phyloP scores from a whole-genome alignment of 2,329 filamentous ascomycete species.

The Karstenula rhodostoma region DNA sequence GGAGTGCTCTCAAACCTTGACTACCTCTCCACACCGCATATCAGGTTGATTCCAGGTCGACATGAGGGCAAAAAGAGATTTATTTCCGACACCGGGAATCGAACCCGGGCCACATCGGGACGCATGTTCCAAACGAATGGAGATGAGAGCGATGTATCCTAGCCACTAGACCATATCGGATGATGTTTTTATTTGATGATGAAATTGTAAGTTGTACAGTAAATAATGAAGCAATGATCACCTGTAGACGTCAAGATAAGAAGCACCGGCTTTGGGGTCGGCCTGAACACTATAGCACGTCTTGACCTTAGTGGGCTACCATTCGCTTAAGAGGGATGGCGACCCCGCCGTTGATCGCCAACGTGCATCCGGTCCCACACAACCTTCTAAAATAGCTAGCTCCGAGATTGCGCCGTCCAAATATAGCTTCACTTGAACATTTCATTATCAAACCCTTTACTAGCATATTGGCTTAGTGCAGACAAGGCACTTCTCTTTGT shows the following conservation, averaged over 20 bases:
- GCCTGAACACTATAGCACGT: no score
- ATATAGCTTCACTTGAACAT: no score
- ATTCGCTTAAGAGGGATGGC: neutral
- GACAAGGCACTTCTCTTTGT: no score
- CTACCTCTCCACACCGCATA: no score
- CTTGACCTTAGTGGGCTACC: neutral
- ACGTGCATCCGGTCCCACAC: neutral
- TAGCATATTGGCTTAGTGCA: no score
- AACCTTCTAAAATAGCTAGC: neutral
- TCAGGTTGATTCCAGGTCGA: no score
- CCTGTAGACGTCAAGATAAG: neutral
- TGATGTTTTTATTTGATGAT: neutral
- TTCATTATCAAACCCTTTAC: no score
- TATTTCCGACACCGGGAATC: neutral
- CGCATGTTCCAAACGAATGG: neutral
- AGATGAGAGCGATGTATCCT: neutral
- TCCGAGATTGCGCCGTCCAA: no score
- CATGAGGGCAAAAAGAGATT: neutral
- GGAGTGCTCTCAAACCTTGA: no score
- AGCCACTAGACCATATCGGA: constrained; percentile 4
- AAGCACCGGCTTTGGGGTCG: no score
- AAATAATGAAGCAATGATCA: no score
- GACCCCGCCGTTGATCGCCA: neutral
- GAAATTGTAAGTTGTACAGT: neutral
- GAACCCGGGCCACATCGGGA: neutral